Conservation (phyloP, 176 grass and related monocot species). For the Panicum miliaceum region DNA sequence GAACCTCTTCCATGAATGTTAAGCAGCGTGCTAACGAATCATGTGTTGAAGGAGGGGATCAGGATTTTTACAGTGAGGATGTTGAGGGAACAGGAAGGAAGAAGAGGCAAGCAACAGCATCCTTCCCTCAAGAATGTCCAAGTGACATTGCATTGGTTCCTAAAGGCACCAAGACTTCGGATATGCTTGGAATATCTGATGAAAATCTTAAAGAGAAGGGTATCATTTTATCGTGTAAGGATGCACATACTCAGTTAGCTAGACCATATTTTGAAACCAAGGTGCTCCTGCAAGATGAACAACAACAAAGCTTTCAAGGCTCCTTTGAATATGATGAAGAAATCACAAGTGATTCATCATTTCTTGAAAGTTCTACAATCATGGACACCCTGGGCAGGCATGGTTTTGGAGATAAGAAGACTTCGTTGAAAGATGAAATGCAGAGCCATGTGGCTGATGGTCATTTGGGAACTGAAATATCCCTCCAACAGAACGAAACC, state of each 20-base stretch:
- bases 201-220: conserved; percentile 26
- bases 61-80: conserved; percentile 20
- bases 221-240: conserved; percentile 33
- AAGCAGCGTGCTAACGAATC: conserved; percentile 27
- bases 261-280: conserved; percentile 38
- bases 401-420: conserved; percentile 9
- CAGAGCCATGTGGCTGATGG: conserved; percentile 25
- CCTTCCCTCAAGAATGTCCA: conserved; percentile 38
- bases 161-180: conserved; percentile 1
- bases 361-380: conserved; percentile 37
- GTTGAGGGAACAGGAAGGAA: conserved; percentile 42
- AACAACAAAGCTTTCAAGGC: conserved; percentile 32
- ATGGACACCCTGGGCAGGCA: neutral
- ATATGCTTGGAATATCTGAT: conserved; percentile 34
- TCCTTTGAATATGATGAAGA: conserved; percentile 32
- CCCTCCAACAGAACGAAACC: conserved; percentile 31
- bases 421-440: conserved; percentile 21
- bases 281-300: conserved; percentile 31
- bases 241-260: conserved; percentile 36
- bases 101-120: conserved; percentile 39
- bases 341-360: conserved; percentile 25
- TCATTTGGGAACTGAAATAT: conserved; percentile 33
- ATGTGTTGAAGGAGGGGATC: conserved; percentile 32
- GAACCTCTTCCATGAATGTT: conserved; percentile 34
- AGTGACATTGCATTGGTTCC: conserved; percentile 30